phyloP scores from a whole-genome alignment of 2,329 filamentous ascomycete species.

The Colletotrichum tanaceti region DNA sequence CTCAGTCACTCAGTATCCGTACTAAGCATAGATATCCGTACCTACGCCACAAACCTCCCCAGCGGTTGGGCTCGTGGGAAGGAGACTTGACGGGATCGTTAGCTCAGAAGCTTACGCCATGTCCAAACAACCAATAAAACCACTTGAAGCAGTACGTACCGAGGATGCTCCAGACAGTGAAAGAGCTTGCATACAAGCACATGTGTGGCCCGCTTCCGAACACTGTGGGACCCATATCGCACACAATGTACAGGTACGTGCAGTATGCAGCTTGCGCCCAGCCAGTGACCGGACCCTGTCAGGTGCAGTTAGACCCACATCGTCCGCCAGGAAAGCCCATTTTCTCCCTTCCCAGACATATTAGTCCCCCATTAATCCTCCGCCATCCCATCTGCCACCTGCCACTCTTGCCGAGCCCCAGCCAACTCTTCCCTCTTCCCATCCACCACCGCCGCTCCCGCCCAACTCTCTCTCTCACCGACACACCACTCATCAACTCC shows the following conservation, averaged over 20 bases:
- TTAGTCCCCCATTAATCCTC: constrained; percentile 12
- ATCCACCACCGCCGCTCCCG: constrained; percentile 22
- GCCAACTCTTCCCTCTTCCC: constrained; percentile 40
- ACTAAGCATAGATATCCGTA: too few species aligned
- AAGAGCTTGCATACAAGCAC: neutral
- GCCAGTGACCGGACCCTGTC: constrained; percentile 35
- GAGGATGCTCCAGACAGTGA: constrained; percentile 21
- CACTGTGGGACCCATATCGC: constrained; percentile 33
- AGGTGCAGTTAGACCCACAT: constrained; percentile 16
- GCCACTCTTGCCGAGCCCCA: constrained; percentile 40
- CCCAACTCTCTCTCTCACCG: constrained; percentile 31
- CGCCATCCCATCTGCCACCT: constrained; percentile 36
- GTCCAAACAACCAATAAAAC: constrained; percentile 30
- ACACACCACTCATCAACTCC: constrained; percentile 20
- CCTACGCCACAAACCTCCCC: neutral
- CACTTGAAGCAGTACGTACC: constrained; percentile 33
- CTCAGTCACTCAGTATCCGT: too few species aligned
- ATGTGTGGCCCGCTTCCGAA: neutral
- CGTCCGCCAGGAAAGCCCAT: constrained; percentile 14
- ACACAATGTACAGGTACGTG: constrained; percentile 14
- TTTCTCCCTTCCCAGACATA: constrained; percentile 21
- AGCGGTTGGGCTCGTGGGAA: neutral
- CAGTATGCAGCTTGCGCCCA: constrained; percentile 37
- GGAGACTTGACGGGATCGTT: constrained; percentile 25
- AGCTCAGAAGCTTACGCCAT: constrained; percentile 33